Percentiles rank a stretch among this genome's conserved stretches.
These are phyloP conservation scores for Graphilbum fragrans DNA, from an alignment of 2,329 filamentous ascomycete species.

Conservation along the genomic window DNA sequence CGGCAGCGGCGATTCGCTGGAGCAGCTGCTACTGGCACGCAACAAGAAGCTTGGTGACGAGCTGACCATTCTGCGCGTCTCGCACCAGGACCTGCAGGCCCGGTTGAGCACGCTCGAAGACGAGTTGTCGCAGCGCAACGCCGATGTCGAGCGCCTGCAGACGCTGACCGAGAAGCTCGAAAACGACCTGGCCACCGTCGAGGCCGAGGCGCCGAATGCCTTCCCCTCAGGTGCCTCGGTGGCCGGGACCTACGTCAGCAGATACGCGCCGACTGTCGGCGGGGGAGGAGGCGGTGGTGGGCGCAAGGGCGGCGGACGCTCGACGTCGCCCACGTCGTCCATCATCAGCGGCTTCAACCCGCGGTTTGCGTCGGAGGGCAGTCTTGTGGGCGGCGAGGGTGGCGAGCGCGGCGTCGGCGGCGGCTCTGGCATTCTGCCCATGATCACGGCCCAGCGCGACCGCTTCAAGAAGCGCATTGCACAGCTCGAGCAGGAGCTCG, in stretches of 20 bases:
- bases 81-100: slow-evolving; percentile 79
- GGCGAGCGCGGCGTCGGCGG: slow-evolving; percentile 55
- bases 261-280: slow-evolving; percentile 54
- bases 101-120: slow-evolving; percentile 72
- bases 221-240: slow-evolving; percentile 88
- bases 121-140: slow-evolving; percentile 70
- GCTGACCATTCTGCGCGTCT: slow-evolving; percentile 82
- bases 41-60: slow-evolving; percentile 97
- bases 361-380: slow-evolving; percentile 24
- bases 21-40: slow-evolving; percentile 79
- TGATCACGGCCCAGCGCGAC: slow-evolving; percentile 96
- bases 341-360: slow-evolving; percentile 97
- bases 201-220: slow-evolving; percentile 70
- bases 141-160: slow-evolving; percentile 74
- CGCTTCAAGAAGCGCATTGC: slow-evolving; percentile 94
- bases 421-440: slow-evolving; percentile 82
- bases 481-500: slow-evolving; percentile 81
- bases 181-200: slow-evolving; percentile 77
- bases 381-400: slow-evolving; percentile 11
- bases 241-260: slow-evolving; percentile 78
- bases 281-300: slow-evolving; percentile 44
- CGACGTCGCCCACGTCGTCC: slow-evolving; percentile 83
- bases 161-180: slow-evolving; percentile 82
- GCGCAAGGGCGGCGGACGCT: slow-evolving; percentile 23
- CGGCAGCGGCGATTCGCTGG: slow-evolving; percentile 53